Evolutionary conservation across 768 basidiomycete species (phyloP), one percentile per base, ranked within the genome.

Genomic region (Boletales sp.): DNA sequence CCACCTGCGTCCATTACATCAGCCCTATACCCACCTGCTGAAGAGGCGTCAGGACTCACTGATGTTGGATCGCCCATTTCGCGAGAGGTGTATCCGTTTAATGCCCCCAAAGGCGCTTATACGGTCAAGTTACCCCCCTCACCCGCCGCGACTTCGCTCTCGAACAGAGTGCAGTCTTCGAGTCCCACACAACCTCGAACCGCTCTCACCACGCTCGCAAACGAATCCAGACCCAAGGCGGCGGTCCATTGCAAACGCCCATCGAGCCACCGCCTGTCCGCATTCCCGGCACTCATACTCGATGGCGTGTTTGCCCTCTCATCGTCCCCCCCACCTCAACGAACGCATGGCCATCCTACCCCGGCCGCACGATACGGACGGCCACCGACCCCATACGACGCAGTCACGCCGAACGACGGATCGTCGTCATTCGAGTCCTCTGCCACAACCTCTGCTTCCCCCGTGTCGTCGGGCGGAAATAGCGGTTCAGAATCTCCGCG

Each of bases 281-380:
- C 61, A 31, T 44, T 61, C 19, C 60, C 60, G 3, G 52, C 52
- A 0, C 9, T 62, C 31, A 55, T 62, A 0, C 42, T 62, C 29
- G 61, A 62, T 2, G 61, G 61, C 7, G 49, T 62, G 18, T 62
- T 62, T 4, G 58, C 58, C 11, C 52, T 63, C 42, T 48, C 61
- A 2, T 19, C 36, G 14, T 11, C 19, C 3, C 9, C n/a, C 5
- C 39, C 24, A 10, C 31, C 48, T 5, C 35, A 14, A 11, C 18
- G 18, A 24, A 27, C 36, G 31, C 32, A 21, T 36, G 3, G 14
- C 15, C 17, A 15, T 12, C 48, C 50, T 14, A 27, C 24, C 47
- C 3, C 46, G 52, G 1, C 54, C 51, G 2, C 51, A 45, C 15
- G 57, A 49, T 21, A 41, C 24, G 10, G n/a, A 8, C 15, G 36